Base-by-base conservation (phyloP, 306 rosid species). In the Rosa multiflora region DNA sequence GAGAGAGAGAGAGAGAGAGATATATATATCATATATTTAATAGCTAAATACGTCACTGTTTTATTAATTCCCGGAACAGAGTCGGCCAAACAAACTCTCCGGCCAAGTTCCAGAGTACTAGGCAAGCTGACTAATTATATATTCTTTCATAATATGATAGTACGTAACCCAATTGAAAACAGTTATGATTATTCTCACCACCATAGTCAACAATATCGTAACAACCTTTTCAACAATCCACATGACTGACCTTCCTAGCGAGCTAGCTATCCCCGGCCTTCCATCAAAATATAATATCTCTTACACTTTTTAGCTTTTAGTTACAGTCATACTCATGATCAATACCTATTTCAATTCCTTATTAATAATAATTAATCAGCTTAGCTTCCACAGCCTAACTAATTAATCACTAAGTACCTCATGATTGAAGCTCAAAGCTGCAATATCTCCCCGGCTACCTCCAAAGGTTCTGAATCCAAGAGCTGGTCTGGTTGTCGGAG, bases 161-260 rank as follows among this genome's bases (percentile, higher is more conserved):
- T 74, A 67, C 93, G 92, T 85, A 89, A 91, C 78, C 85, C 83
- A 85, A 72, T 67, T 67, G 77, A 85, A 82, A 87, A 88, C 86
- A 75, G 87, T 88, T 86, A 89, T 90, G 89, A 88, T 91, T 90
- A 84, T 88, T 90, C 91, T 77, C 32, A n/a, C 37, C 88, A 76
- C 81, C 78, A 79, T 80, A 87, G 93, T 93, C 92, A 93, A 93
- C 97, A 89, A 87, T 83, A 87, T 86, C 91, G 89, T 85, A 83
- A 93, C 94, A 84, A 83, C 84, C 84, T 67, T 81, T 79, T 78
- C 67, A 47, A 67, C 67, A 47, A 67, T 70, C 85, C 88, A 84
- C 84, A 82, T 87, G 71, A 67, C 71, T 67, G 48, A 40, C 71
- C 71, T 17, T 37, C 10, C 17, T 63, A 63, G 8, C 40, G 6